Evolutionary conservation across 164 flowering plant species (phyloP).

Genomic region (Brasenia schreberi): DNA sequence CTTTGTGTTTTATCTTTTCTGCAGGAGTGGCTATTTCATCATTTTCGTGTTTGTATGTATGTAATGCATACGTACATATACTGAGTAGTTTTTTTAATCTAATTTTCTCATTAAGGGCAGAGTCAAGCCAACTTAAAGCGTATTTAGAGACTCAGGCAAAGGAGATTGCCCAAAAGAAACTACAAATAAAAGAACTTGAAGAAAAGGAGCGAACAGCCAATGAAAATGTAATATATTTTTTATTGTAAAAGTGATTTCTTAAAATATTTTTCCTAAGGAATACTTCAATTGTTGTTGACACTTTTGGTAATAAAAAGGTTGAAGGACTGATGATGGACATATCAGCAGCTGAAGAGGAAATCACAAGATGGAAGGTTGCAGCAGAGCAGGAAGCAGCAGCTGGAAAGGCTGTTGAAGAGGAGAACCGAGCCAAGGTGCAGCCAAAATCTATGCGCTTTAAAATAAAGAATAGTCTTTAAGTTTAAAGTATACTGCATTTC

Average conservation of each 20-base stretch:
- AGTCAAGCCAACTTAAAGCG: slow-evolving; percentile 55
- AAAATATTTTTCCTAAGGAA: background rate
- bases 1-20: too few species aligned
- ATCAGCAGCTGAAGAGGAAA: slow-evolving; percentile 93
- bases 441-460: background rate
- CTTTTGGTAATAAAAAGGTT: slow-evolving; percentile 27
- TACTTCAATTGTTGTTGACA: background rate
- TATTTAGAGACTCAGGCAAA: slow-evolving; percentile 62
- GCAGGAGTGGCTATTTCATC: background rate
- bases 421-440: slow-evolving; percentile 54
- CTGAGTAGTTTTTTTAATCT: slow-evolving; percentile 8
- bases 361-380: slow-evolving; percentile 86
- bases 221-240: slow-evolving; percentile 42
- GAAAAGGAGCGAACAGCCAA: slow-evolving; percentile 86
- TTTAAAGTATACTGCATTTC: too few species aligned
- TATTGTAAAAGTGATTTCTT: background rate
- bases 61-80: background rate
- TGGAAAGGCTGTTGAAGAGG: slow-evolving; percentile 82
- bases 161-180: slow-evolving; percentile 60
- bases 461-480: too few species aligned
- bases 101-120: slow-evolving; percentile 62
- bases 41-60: background rate
- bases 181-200: slow-evolving; percentile 57
- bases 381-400: slow-evolving; percentile 99
- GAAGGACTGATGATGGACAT: slow-evolving; percentile 97